Conservation (phyloP, 192 early-diverging fungal species). For the Dissophora ornata region DNA sequence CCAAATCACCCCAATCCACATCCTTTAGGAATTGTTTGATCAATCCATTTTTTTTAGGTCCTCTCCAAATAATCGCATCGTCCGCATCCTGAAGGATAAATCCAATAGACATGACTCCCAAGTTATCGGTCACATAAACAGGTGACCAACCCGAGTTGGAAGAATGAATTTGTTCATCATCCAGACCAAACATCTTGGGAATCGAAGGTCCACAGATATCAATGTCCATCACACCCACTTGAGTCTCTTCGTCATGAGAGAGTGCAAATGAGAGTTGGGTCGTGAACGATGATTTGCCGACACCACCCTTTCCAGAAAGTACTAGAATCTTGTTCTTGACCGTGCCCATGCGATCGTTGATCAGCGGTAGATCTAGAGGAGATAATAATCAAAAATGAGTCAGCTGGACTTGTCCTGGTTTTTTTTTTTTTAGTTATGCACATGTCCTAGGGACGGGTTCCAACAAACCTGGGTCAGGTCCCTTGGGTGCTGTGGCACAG, state of each 20-base stretch:
- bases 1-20: slow-evolving; percentile 92
- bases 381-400: slow-evolving; percentile 6
- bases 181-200: slow-evolving; percentile 93
- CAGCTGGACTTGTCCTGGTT: not conserved
- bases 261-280: slow-evolving; percentile 91
- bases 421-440: too few species aligned
- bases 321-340: slow-evolving; percentile 93
- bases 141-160: slow-evolving; percentile 84
- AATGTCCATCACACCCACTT: slow-evolving; percentile 92
- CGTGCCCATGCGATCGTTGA: slow-evolving; percentile 68
- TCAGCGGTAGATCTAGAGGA: slow-evolving; percentile 67
- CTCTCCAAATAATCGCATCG: slow-evolving; percentile 95
- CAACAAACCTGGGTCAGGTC: slow-evolving; percentile 79
- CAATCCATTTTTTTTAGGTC: slow-evolving; percentile 92
- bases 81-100: slow-evolving; percentile 91
- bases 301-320: slow-evolving; percentile 98
- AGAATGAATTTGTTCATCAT: slow-evolving; percentile 85
- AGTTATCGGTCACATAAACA: slow-evolving; percentile 80
- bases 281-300: slow-evolving; percentile 95
- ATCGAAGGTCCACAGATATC: slow-evolving; percentile 97
- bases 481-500: slow-evolving; percentile 81
- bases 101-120: slow-evolving; percentile 92
- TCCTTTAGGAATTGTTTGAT: slow-evolving; percentile 98
- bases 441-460: too few species aligned
- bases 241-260: slow-evolving; percentile 60